phyloP scores from a whole-genome alignment of 1,284 basidiomycete genomes.

The Boletus albobrunnescens region DNA sequence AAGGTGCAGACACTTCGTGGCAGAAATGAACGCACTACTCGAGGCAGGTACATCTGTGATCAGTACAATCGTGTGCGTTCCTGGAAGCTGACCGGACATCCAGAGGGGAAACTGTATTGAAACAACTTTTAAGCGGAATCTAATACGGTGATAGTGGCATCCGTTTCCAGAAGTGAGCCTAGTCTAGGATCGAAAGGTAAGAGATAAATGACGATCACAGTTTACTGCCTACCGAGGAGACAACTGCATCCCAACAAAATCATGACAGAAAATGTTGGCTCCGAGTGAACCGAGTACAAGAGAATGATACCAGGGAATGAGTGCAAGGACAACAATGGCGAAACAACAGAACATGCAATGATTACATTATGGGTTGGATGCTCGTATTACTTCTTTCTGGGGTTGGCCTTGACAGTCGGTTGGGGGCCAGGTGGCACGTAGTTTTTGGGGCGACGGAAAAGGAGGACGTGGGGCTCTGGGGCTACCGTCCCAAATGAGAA shows the following conservation, averaged over 20 bases:
- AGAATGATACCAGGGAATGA: slow-evolving; percentile 13
- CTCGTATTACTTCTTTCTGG: slow-evolving; percentile 34
- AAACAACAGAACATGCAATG: slow-evolving; percentile 25
- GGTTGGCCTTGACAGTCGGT: slow-evolving; percentile 34
- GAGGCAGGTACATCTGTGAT: too few species aligned
- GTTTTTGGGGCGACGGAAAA: slow-evolving; percentile 72
- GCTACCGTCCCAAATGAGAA: slow-evolving; percentile 42
- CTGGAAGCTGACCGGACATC: too few species aligned
- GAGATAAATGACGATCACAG: slow-evolving; percentile 11
- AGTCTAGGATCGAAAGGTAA: slow-evolving; percentile 8
- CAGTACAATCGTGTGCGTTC: too few species aligned
- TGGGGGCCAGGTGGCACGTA: slow-evolving; percentile 48
- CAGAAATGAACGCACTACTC: too few species aligned
- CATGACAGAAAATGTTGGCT: slow-evolving; percentile 6
- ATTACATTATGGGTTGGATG: slow-evolving; percentile 14
- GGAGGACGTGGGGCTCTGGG: slow-evolving; percentile 81
- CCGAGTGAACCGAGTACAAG: slow-evolving; percentile 10
- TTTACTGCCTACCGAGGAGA: slow-evolving; percentile 9
- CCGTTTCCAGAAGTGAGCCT: background rate
- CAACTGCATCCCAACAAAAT: slow-evolving; percentile 12
- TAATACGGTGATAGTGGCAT: too few species aligned
- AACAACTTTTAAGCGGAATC: too few species aligned
- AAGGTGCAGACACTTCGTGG: too few species aligned
- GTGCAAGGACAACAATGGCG: slow-evolving; percentile 21
- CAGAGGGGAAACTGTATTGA: too few species aligned